Evolutionary conservation across 2,329 filamentous ascomycete genomes (phyloP).

Genomic region (Teratosphaeria epicoccoides): DNA sequence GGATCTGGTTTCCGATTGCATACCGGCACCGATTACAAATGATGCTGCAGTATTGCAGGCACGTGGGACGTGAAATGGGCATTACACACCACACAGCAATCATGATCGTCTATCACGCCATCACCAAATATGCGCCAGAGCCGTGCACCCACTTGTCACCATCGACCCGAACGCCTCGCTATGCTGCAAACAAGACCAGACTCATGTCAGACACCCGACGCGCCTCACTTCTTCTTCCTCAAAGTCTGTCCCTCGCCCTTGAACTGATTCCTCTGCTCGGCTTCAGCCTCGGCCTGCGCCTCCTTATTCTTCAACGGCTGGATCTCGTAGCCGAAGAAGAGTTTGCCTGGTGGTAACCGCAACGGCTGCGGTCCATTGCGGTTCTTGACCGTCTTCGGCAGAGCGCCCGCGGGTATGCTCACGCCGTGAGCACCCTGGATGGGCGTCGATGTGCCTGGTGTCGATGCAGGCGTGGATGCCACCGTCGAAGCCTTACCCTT

Average conservation of each 20-base stretch:
- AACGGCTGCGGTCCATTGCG: constrained; percentile 79
- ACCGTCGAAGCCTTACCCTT: constrained; percentile 53
- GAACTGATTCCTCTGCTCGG: constrained; percentile 49
- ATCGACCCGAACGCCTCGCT: neutral
- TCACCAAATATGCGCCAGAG: constrained; percentile 11
- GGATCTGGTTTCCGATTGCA: too few relatives aligned
- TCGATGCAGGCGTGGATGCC: constrained; percentile 38
- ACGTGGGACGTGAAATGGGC: too few relatives aligned
- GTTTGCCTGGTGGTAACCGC: constrained; percentile 71
- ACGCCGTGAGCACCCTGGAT: constrained; percentile 48
- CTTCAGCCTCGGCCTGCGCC: constrained; percentile 55
- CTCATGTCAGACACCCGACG: neutral
- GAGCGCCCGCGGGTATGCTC: constrained; percentile 33
- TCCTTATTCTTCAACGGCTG: constrained; percentile 75
- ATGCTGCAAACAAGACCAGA: neutral
- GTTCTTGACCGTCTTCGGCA: constrained; percentile 32
- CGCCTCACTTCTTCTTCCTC: constrained; percentile 57
- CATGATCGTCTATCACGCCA: neutral
- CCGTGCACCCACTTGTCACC: neutral
- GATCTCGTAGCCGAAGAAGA: constrained; percentile 94
- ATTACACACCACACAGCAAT: neutral
- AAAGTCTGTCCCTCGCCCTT: constrained; percentile 71
- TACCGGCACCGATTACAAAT: too few relatives aligned
- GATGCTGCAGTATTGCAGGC: too few relatives aligned
- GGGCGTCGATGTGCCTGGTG: constrained; percentile 39